Conservation (phyloP, 306 rosid genomes). For the Cicer arietinum region DNA sequence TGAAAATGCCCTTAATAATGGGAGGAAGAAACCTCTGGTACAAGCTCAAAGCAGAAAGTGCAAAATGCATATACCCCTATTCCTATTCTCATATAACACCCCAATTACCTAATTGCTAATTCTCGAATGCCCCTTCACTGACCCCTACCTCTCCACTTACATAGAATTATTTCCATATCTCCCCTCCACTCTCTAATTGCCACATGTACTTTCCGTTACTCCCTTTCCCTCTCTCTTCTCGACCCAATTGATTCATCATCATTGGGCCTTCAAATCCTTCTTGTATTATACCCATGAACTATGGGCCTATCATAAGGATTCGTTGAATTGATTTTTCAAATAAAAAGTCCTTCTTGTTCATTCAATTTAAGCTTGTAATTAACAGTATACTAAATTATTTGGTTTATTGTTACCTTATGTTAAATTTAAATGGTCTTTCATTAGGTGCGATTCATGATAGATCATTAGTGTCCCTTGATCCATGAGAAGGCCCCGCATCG, state of each 20-base stretch:
- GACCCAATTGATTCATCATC: neutral
- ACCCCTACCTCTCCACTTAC: neutral
- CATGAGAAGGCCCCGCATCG: neutral
- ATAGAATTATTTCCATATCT: constrained; percentile 1
- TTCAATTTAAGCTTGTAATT: constrained; percentile 12
- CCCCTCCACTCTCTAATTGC: neutral
- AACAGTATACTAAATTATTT: constrained; percentile 3
- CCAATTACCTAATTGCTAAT: neutral
- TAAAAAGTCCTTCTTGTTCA: neutral
- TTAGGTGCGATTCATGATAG: neutral
- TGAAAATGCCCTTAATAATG: neutral
- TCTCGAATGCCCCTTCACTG: neutral
- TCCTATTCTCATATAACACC: neutral
- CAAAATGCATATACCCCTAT: neutral
- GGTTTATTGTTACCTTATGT: constrained; percentile 19
- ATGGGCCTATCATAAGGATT: neutral
- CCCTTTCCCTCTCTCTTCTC: neutral
- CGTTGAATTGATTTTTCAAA: neutral
- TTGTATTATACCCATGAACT: neutral
- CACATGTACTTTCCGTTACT: neutral
- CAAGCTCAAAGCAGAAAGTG: constrained; percentile 11
- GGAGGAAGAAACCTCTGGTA: neutral
- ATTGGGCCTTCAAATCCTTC: neutral
- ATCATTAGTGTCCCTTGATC: neutral
- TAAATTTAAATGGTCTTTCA: neutral